Evolutionary conservation across 306 rosid genomes (phyloP), one percentile per base, ranked within the genome.

Genomic region (Corylus americana): DNA sequence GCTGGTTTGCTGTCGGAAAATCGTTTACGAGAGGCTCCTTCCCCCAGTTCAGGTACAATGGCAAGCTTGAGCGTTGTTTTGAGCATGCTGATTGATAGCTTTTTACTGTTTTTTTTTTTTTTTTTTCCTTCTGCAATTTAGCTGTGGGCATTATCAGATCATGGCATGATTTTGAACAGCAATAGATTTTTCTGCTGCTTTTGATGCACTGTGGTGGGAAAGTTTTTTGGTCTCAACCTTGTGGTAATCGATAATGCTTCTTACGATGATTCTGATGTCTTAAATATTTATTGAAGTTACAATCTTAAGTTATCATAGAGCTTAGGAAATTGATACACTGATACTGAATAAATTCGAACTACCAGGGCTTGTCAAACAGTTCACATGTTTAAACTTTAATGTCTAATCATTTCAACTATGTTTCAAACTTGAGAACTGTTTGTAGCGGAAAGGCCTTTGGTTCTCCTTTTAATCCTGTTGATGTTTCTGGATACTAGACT

Each of bases 11-110:
- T 81, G 48, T 82, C 87, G 70, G 93, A 88, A 71, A 62, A 75
- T 82, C 88, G 77, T 51, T 82, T 91, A 51, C 88, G 75, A 44
- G 97, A 92, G 80, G 89, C 89, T 29, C 87, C 97, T 82, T 92
- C 97, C 63, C 88, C 97, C 29, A 91, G 94, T 85, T 94, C 98
- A 92, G 98, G 98, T 94, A 90, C 70, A 74, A 77, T 39, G 79
- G 73, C 22, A 64, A 74, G 70, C 53, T 83, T 64, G 78, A 55
- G 16, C 18, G 77, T 82, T 71, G 72, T 51, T 78, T 61, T 54
- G 71, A 48, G 53, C 44, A 37, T 50, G 42, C 18, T 63, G 62
- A 25, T 16, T 70, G 18, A 54, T 0, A 0, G 35, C 55, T 55
- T 79, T 79, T 39, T 14, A 51, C 48, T 27, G 45, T 29, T 64